Conservation (phyloP, 2,329 filamentous ascomycete species). For the Ceratocystis huliohia region DNA sequence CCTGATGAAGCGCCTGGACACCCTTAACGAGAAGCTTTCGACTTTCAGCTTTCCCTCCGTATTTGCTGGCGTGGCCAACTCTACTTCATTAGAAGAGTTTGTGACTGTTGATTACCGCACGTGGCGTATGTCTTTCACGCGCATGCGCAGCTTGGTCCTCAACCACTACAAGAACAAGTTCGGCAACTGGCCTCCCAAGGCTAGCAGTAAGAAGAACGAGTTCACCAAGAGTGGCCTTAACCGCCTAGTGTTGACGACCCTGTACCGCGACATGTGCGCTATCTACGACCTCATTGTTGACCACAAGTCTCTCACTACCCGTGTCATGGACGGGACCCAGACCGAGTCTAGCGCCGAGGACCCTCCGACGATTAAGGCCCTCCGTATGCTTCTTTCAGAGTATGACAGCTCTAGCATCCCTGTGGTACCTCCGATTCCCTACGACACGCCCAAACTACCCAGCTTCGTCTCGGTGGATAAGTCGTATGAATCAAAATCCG, state of each 20-base stretch:
- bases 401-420: conserved; percentile 83
- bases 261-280: conserved; percentile 76
- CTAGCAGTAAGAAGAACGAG: conserved; percentile 79
- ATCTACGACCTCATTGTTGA: conserved; percentile 85
- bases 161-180: conserved; percentile 50
- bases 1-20: conserved; percentile 57
- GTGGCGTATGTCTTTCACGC: conserved; percentile 64
- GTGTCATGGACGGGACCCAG: conserved; percentile 47
- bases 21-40: conserved; percentile 59
- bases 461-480: conserved; percentile 52
- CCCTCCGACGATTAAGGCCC: conserved; percentile 51
- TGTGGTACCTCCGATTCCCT: conserved; percentile 81
- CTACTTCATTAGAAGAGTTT: conserved; percentile 62
- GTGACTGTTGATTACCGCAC: conserved; percentile 69
- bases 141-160: conserved; percentile 61
- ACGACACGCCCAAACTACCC: conserved; percentile 71
- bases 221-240: conserved; percentile 81
- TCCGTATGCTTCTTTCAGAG: conserved; percentile 71
- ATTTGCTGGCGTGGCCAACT: conserved; percentile 78
- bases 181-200: conserved; percentile 77
- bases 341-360: conserved; percentile 38
- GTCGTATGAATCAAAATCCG: conserved; percentile 50
- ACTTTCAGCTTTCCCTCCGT: conserved; percentile 85
- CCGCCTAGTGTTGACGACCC: conserved; percentile 61
- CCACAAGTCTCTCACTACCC: conserved; percentile 61